Percentiles rank a stretch among this genome's conserved stretches.
Evolutionary conservation across 2,329 filamentous ascomycete species (phyloP).

Genomic region (Aspergillus arachidicola): DNA sequence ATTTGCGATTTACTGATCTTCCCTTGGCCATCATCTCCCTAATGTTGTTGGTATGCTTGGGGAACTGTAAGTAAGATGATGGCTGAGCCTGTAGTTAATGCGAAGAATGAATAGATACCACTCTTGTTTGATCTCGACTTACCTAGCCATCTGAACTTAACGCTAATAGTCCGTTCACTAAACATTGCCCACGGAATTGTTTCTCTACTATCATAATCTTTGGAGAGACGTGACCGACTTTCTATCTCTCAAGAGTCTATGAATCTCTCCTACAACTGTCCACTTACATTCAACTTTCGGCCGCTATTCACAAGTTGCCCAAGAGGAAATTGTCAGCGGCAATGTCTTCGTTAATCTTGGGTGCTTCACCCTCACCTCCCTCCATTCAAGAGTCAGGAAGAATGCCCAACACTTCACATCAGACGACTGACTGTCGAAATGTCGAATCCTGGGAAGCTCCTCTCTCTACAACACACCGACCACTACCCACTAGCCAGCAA

Average conservation of each 20-base stretch:
- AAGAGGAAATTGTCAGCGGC: not conserved
- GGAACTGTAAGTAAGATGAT: conserved; percentile 24
- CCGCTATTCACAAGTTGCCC: not conserved
- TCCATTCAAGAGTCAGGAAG: not conserved
- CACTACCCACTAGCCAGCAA: not conserved
- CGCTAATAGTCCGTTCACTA: no score
- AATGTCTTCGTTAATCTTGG: not conserved
- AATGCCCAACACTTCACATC: not conserved
- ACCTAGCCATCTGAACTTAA: not conserved
- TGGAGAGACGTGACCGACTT: not conserved
- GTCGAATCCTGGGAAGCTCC: not conserved
- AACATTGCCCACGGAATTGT: not conserved
- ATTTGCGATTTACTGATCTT: conserved; percentile 14
- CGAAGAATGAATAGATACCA: conserved; percentile 31
- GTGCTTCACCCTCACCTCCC: not conserved
- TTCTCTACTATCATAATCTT: not conserved
- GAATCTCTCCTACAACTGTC: not conserved
- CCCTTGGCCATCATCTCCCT: conserved; percentile 12
- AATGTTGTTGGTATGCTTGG: conserved; percentile 8
- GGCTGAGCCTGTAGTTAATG: conserved; percentile 31
- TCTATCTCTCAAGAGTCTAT: not conserved
- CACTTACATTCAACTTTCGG: not conserved
- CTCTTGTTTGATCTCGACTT: not conserved
- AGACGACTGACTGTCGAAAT: not conserved
- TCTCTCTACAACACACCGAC: not conserved